Percentiles rank a stretch among this genome's conserved stretches.
These are phyloP conservation scores for Nelumbo lutea DNA, from an alignment of 164 flowering plant genomes.

Conservation along the genomic window DNA sequence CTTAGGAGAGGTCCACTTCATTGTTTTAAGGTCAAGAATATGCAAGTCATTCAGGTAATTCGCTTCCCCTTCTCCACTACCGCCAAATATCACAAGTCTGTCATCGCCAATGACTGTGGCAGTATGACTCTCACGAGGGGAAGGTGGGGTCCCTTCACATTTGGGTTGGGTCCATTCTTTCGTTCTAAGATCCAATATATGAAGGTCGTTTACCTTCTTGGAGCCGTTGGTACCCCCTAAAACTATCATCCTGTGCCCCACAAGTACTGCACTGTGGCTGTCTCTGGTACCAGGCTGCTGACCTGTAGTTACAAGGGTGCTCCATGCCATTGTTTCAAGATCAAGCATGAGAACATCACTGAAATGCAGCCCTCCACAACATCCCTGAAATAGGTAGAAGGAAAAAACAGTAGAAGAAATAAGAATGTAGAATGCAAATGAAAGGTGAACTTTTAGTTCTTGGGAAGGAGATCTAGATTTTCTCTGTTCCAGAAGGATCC, in stretches of 20 bases:
- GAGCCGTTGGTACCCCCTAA: conserved; percentile 94
- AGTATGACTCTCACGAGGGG: conserved; percentile 89
- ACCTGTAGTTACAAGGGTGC: conserved; percentile 58
- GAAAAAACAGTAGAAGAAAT: not conserved
- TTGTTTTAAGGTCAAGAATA: conserved; percentile 62
- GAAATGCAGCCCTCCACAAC: conserved; percentile 90
- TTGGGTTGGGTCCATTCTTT: conserved; percentile 67
- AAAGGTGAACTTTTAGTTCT: not conserved
- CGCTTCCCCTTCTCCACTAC: conserved; percentile 88
- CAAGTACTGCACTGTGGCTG: conserved; percentile 80
- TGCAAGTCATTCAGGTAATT: conserved; percentile 89
- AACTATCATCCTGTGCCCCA: conserved; percentile 65
- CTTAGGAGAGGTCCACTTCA: conserved; percentile 70
- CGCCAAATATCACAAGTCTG: conserved; percentile 80
- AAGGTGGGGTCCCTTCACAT: conserved; percentile 64
- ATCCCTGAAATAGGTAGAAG: conserved; percentile 57
- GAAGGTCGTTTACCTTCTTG: conserved; percentile 79
- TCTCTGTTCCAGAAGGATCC: not conserved
- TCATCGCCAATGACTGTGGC: conserved; percentile 66
- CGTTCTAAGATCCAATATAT: conserved; percentile 56
- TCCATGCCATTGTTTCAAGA: conserved; percentile 75
- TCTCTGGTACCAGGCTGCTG: conserved; percentile 88
- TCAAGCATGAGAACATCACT: conserved; percentile 74
- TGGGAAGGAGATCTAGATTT: not conserved
- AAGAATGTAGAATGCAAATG: not conserved